Evolutionary conservation across 1,284 basidiomycete species (phyloP).

Genomic region (Meira nashicola): DNA sequence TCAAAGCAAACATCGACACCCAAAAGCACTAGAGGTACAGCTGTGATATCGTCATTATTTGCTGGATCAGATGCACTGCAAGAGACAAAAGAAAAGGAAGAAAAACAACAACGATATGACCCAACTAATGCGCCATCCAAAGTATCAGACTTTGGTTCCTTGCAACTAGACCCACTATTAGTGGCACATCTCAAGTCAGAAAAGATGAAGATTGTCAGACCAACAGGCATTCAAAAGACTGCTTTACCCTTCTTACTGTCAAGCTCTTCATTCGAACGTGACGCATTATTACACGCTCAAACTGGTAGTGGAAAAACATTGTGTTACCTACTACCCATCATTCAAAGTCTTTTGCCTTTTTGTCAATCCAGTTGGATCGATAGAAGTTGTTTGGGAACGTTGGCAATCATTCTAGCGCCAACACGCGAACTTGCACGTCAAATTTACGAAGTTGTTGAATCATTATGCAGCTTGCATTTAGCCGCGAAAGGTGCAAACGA

Average conservation of each 20-base stretch:
- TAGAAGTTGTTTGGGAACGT: conserved; percentile 70
- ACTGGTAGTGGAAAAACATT: conserved; percentile 98
- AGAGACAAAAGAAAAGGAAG: background rate
- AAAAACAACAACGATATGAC: background rate
- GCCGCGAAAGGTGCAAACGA: background rate
- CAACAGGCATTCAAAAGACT: conserved; percentile 84
- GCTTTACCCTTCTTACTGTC: conserved; percentile 70
- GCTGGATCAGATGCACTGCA: conserved; percentile 7
- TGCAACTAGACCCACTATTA: conserved; percentile 73
- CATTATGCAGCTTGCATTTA: conserved; percentile 55
- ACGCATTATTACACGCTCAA: conserved; percentile 93
- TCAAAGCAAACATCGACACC: background rate
- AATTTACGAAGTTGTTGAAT: conserved; percentile 70
- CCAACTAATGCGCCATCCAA: conserved; percentile 46
- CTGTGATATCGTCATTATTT: conserved; percentile 24
- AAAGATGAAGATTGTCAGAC: conserved; percentile 74
- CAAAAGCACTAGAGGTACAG: background rate
- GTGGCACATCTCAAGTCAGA: conserved; percentile 66
- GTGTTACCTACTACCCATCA: conserved; percentile 87
- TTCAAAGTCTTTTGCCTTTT: conserved; percentile 86
- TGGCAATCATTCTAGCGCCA: conserved; percentile 89
- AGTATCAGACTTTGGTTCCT: conserved; percentile 57
- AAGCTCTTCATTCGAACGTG: conserved; percentile 56
- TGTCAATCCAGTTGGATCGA: conserved; percentile 65
- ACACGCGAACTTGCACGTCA: conserved; percentile 93